These are phyloP conservation scores for Podospora pseudocomata DNA, from an alignment of 495 filamentous ascomycete species.

Conservation along the genomic window DNA sequence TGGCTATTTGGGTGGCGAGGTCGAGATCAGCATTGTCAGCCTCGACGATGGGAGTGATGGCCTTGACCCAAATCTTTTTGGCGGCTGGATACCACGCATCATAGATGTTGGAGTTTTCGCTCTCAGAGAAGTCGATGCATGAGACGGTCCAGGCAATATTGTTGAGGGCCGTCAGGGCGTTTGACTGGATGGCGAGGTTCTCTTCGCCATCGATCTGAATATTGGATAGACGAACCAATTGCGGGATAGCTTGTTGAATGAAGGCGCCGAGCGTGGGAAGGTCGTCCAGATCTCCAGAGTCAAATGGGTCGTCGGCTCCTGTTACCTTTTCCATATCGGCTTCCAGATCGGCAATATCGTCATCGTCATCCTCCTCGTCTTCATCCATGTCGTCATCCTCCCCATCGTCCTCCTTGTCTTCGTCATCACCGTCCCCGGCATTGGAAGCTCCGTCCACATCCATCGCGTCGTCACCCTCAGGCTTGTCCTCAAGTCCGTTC, in stretches of 20 bases:
- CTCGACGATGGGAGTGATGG: constrained; percentile 49
- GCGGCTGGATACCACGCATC: constrained; percentile 48
- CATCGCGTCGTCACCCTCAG: constrained; percentile 21
- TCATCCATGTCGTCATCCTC: constrained; percentile 33
- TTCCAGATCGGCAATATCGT: constrained; percentile 51
- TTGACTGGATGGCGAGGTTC: constrained; percentile 37
- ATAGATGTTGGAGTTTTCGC: constrained; percentile 39
- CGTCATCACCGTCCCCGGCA: constrained; percentile 32
- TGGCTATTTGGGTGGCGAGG: constrained; percentile 54
- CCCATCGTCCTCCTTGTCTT: constrained; percentile 33
- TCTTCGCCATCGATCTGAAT: constrained; percentile 22
- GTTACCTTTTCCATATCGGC: constrained; percentile 58
- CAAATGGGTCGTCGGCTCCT: constrained; percentile 42
- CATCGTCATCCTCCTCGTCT: constrained; percentile 36
- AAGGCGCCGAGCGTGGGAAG: constrained; percentile 47
- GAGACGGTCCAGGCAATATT: constrained; percentile 61
- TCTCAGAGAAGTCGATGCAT: constrained; percentile 44
- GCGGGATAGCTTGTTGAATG: constrained; percentile 47
- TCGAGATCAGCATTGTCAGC: constrained; percentile 56
- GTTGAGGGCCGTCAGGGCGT: constrained; percentile 52
- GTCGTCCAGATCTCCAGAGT: constrained; percentile 37
- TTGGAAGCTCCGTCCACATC: constrained; percentile 31
- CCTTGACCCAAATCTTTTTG: constrained; percentile 50
- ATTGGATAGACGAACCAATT: constrained; percentile 42
- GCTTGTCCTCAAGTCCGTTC: constrained; percentile 34